These are phyloP conservation scores for Xylariaceae sp. DNA, from an alignment of 2,329 filamentous ascomycete species.

Conservation along the genomic window DNA sequence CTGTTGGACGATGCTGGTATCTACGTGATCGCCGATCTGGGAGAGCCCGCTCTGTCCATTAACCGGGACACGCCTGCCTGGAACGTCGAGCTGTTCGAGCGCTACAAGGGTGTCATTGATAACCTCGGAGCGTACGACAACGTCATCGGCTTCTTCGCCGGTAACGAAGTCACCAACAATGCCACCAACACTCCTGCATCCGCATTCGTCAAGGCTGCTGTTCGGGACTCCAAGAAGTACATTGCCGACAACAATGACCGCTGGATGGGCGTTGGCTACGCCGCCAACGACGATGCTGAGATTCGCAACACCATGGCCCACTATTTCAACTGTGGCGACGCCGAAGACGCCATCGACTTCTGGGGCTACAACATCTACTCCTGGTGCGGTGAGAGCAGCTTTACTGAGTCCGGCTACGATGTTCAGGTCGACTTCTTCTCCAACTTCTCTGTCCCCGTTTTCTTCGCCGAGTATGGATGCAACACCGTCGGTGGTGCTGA, in stretches of 20 bases:
- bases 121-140: slow-evolving; percentile 67
- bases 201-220: slow-evolving; percentile 77
- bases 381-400: slow-evolving; percentile 71
- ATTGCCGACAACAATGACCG: slow-evolving; percentile 64
- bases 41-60: slow-evolving; percentile 66
- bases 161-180: slow-evolving; percentile 76
- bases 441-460: slow-evolving; percentile 70
- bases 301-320: slow-evolving; percentile 66
- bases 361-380: slow-evolving; percentile 90
- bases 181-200: slow-evolving; percentile 67
- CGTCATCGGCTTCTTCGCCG: slow-evolving; percentile 77
- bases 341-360: slow-evolving; percentile 64
- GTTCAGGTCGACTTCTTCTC: slow-evolving; percentile 67
- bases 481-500: slow-evolving; percentile 49
- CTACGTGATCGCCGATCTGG: slow-evolving; percentile 73
- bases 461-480: slow-evolving; percentile 83
- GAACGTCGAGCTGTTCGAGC: slow-evolving; percentile 64
- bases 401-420: slow-evolving; percentile 63
- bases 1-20: slow-evolving; percentile 67
- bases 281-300: slow-evolving; percentile 71
- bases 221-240: slow-evolving; percentile 76
- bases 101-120: slow-evolving; percentile 70
- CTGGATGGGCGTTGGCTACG: slow-evolving; percentile 70
- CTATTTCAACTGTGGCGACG: slow-evolving; percentile 72
- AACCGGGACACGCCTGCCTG: slow-evolving; percentile 63